phyloP scores from a whole-genome alignment of 2,329 filamentous ascomycete genomes.

The Sarocladium oryzae region DNA sequence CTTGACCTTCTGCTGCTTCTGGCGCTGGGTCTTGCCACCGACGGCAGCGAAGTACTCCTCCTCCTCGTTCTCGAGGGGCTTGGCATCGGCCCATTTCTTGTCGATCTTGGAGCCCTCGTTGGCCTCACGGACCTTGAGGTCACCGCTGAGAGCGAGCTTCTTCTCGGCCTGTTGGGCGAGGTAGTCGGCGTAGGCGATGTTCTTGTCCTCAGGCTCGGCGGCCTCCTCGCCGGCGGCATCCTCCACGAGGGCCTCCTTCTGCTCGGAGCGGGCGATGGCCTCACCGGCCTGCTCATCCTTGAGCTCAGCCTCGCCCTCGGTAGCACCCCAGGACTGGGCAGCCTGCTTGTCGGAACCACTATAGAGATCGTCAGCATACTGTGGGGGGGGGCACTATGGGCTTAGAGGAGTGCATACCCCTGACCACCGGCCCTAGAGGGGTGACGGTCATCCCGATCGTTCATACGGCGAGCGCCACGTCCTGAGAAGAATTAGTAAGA shows the following conservation, averaged over 20 bases:
- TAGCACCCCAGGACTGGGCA: conserved; percentile 68
- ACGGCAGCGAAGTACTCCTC: conserved; percentile 72
- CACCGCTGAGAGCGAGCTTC: conserved; percentile 62
- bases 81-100: conserved; percentile 91
- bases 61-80: conserved; percentile 59
- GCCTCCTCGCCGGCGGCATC: conserved; percentile 41
- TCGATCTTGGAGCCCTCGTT: conserved; percentile 85
- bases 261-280: conserved; percentile 77
- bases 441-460: conserved; percentile 52
- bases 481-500: conserved; percentile 27
- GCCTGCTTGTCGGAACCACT: conserved; percentile 82
- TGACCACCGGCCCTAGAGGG: conserved; percentile 31
- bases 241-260: conserved; percentile 59
- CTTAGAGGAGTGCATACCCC: conserved; percentile 32
- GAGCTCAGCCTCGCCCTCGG: conserved; percentile 75
- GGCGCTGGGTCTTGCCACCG: conserved; percentile 72
- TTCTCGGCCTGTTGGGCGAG: conserved; percentile 66
- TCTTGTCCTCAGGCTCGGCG: conserved; percentile 73
- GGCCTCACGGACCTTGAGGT: conserved; percentile 71
- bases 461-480: conserved; percentile 46
- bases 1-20: conserved; percentile 91
- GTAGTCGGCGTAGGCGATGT: conserved; percentile 85
- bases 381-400: not conserved
- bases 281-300: conserved; percentile 90
- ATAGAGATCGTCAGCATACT: conserved; percentile 17